Base-by-base conservation (phyloP, 2,329 filamentous ascomycete species). In the Coniochaeta pulveracea region DNA sequence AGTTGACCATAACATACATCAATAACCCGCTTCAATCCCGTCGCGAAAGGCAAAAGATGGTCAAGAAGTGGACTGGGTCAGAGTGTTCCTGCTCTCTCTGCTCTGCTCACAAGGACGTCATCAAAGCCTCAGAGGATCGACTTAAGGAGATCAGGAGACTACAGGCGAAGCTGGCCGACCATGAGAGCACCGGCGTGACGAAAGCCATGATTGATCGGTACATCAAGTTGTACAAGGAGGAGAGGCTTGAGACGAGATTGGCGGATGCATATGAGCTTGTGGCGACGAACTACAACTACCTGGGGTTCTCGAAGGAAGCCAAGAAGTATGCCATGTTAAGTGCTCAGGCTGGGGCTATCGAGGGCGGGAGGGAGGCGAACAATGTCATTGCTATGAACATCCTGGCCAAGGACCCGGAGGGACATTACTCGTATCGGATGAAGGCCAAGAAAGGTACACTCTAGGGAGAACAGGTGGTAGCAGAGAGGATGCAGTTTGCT, bases 271-370 rank as follows among this genome's bases (percentile, higher is more conserved):
- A 60, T 42, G 57, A 58, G 12, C 49, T 55, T 38, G 54, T 55
- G 5, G 58, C 60, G 16, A 30, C 60, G 23, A 56, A 58, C 14
- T 60, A 55, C 34, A 60, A 55, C 43, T 55, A 58, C 10, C 48
- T 58, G 6, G 50, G 50, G 3, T 30, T 44, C 10, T 41, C 41
- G 43, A 54, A 17, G 38, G 46, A 30, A 34, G 56, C 59, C 1
- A 40, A 45, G 6, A 44, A 47, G 34, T 60, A 55, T 43, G 59
- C 57, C 4, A 36, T 43, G 19, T 37, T 50, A 34, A 57, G 58
- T 3, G 43, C 47, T 18, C 51, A 58, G 37, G 49, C 52, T 10
- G 48, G 54, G 4, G 41, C 53, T 28, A 45, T 58, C 39, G 60
- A 61, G 37, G 51, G 56, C 39, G 58, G 58, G 4, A 26, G 33